A percentile compares a stretch with the other conserved stretches of the same genome.
phyloP scores from a whole-genome alignment of 441 rosid genomes.

The Populus hybrid region DNA sequence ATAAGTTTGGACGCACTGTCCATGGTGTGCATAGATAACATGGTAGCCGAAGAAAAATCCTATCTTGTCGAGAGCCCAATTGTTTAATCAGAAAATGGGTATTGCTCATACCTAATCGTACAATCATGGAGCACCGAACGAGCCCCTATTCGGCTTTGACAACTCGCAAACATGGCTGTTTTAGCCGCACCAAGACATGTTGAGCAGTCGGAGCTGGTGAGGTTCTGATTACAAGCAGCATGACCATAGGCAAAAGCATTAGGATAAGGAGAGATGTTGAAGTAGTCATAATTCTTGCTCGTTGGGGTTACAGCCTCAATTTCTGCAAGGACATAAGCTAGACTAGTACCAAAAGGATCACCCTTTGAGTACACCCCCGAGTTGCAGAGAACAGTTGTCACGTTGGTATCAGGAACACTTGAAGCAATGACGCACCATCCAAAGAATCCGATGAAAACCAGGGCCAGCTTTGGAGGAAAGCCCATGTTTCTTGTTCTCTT shows the following conservation, averaged over 20 bases:
- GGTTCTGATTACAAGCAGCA: conserved; percentile 40
- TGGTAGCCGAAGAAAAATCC: not conserved
- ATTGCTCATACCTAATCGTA: conserved; percentile 61
- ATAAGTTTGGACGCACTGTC: not conserved
- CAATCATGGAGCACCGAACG: conserved; percentile 53
- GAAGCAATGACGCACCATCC: not conserved
- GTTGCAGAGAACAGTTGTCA: conserved; percentile 43
- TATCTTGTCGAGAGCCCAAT: not conserved
- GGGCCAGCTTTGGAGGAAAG: conserved; percentile 20
- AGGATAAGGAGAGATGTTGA: conserved; percentile 55
- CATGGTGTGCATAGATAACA: not conserved
- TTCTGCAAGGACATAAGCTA: conserved; percentile 36
- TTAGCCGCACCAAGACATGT: conserved; percentile 46
- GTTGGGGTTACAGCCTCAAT: conserved; percentile 28
- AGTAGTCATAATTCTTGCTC: conserved; percentile 29
- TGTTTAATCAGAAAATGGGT: conserved; percentile 36
- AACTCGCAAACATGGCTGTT: conserved; percentile 27
- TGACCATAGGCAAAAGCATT: conserved; percentile 58
- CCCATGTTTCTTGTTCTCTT: conserved; percentile 19
- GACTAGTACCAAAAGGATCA: conserved; percentile 41
- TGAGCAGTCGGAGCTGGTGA: conserved; percentile 39
- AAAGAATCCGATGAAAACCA: not conserved
- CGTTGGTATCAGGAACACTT: conserved; percentile 37
- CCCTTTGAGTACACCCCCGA: conserved; percentile 32
- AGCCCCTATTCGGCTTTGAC: conserved; percentile 45